A percentile compares a stretch with the other conserved stretches of the same genome.
phyloP scores from a whole-genome alignment of 1,139 yeast species.

The Yarrowia galli region DNA sequence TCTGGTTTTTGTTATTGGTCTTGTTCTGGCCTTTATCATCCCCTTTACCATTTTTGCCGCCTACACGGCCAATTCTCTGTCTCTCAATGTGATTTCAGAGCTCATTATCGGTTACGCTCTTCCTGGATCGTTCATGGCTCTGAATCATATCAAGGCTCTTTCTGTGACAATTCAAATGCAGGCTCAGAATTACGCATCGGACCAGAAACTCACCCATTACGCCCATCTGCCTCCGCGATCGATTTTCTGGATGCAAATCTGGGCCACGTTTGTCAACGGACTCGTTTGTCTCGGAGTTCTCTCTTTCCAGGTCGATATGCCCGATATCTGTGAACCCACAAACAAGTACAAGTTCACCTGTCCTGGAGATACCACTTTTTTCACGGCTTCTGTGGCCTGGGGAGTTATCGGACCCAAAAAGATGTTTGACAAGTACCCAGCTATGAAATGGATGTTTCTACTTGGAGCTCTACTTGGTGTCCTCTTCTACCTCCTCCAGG shows the following conservation, averaged over 20 bases:
- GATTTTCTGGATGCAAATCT: conserved; percentile 62
- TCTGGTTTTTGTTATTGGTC: conserved; percentile 62
- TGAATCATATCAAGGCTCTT: conserved; percentile 64
- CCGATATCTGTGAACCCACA: conserved; percentile 46
- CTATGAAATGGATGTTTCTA: conserved; percentile 51
- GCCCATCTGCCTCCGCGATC: conserved; percentile 64
- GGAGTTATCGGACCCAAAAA: conserved; percentile 71
- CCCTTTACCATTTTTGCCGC: conserved; percentile 57
- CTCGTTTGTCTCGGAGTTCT: conserved; percentile 59
- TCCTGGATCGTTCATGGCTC: conserved; percentile 68
- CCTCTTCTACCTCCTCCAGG: conserved; percentile 54
- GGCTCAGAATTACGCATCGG: conserved; percentile 62
- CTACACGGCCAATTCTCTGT: conserved; percentile 62
- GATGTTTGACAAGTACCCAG: conserved; percentile 58
- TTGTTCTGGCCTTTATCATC: conserved; percentile 62
- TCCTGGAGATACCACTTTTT: conserved; percentile 55
- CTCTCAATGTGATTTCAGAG: conserved; percentile 66
- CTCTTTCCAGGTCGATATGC: conserved; percentile 56
- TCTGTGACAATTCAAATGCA: conserved; percentile 68
- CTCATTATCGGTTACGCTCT: conserved; percentile 67
- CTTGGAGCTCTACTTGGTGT: conserved; percentile 53
- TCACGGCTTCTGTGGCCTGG: conserved; percentile 63
- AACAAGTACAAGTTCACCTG: conserved; percentile 45
- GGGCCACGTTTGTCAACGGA: conserved; percentile 52
- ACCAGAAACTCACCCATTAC: conserved; percentile 65